These are phyloP conservation scores for Hyaloperonospora brassicae DNA, from an alignment of 352 stramenopile genomes.

Conservation along the genomic window DNA sequence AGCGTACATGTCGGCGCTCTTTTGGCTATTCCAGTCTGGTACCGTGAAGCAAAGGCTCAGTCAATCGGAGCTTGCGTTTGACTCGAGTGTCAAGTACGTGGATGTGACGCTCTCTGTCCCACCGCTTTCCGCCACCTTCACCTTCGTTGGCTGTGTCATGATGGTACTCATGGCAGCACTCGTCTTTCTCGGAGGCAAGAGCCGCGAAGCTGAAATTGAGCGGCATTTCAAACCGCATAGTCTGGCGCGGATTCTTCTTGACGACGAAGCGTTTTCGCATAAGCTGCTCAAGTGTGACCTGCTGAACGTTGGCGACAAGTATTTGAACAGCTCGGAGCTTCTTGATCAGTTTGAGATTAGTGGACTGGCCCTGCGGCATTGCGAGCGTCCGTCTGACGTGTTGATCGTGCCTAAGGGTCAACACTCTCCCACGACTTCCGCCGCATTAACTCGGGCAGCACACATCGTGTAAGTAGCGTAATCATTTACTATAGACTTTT, in stretches of 20 bases:
- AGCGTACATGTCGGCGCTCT: slow-evolving; percentile 39
- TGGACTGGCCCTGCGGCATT: slow-evolving; percentile 37
- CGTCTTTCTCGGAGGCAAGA: slow-evolving; percentile 37
- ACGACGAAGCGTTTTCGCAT: slow-evolving; percentile 31
- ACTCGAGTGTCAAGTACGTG: slow-evolving; percentile 17
- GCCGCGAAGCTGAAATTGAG: slow-evolving; percentile 36
- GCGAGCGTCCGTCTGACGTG: slow-evolving; percentile 31
- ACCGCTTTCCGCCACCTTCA: slow-evolving; percentile 29
- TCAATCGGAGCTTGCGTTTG: slow-evolving; percentile 24
- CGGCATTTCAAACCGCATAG: slow-evolving; percentile 39
- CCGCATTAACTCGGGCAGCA: slow-evolving; percentile 18
- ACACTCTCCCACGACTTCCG: slow-evolving; percentile 19
- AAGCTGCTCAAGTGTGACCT: slow-evolving; percentile 41
- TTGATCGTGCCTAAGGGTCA: slow-evolving; percentile 30
- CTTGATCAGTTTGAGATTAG: slow-evolving; percentile 53
- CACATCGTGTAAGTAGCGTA: slow-evolving; percentile 25
- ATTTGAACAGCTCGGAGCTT: slow-evolving; percentile 44
- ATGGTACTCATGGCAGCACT: slow-evolving; percentile 32
- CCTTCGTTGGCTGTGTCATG: slow-evolving; percentile 30
- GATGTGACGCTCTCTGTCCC: slow-evolving; percentile 36
- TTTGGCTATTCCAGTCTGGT: slow-evolving; percentile 49
- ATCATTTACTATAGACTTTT: slow-evolving; percentile 25
- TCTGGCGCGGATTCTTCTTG: slow-evolving; percentile 35
- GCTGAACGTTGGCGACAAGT: slow-evolving; percentile 40
- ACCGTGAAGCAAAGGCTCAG: slow-evolving; percentile 25